phyloP scores from a whole-genome alignment of 2,329 filamentous ascomycete genomes.

The Clarireedia homoeocarpa region DNA sequence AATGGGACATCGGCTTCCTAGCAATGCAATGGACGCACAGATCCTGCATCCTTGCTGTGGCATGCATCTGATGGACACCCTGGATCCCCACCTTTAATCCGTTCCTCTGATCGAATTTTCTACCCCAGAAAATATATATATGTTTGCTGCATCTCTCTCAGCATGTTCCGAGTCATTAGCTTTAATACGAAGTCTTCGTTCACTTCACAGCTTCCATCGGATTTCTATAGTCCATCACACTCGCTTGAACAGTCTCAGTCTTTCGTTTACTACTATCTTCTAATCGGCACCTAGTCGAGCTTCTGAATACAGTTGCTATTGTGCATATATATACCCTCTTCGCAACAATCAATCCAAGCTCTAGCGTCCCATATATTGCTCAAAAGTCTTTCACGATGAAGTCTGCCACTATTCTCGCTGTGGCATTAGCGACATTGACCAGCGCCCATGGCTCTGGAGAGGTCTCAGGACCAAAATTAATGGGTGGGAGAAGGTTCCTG shows the following conservation, averaged over 20 bases:
- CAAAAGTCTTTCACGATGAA: conserved; percentile 13
- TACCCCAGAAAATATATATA: not conserved
- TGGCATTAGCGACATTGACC: conserved; percentile 13
- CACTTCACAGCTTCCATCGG: not conserved
- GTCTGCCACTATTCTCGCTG: conserved; percentile 9
- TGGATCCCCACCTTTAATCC: not conserved
- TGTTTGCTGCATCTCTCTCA: not conserved
- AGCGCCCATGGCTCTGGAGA: conserved; percentile 17
- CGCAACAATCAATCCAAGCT: not conserved
- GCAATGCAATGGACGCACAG: conserved; percentile 3
- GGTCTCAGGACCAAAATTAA: conserved; percentile 16
- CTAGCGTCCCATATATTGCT: no score
- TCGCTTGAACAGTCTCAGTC: conserved; percentile 3
- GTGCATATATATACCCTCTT: not conserved
- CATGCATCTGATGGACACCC: not conserved
- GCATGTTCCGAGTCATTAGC: not conserved
- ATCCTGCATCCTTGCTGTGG: conserved; percentile 8
- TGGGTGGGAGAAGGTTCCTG: conserved; percentile 23
- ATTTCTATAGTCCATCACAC: not conserved
- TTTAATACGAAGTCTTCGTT: not conserved
- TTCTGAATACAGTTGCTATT: not conserved
- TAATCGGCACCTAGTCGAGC: not conserved
- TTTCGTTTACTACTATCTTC: not conserved
- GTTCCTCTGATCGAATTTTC: not conserved
- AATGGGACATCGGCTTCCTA: not conserved